A percentile compares a stretch with the other conserved stretches of the same genome.
Conservation (phyloP, 345 rosid genomes). For the Microcos paniculata region DNA sequence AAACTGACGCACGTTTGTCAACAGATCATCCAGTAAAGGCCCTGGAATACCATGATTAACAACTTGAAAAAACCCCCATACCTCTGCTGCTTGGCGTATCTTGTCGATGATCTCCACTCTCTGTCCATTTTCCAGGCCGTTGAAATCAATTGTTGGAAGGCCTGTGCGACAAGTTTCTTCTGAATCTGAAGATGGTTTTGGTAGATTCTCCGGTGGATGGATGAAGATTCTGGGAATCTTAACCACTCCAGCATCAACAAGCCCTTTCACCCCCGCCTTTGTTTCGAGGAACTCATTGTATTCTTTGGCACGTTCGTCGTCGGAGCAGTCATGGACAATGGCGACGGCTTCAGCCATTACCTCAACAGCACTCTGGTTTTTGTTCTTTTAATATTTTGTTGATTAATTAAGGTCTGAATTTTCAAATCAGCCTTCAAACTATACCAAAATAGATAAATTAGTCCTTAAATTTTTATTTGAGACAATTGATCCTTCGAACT, state of each 20-base stretch:
- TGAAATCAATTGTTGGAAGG: slow-evolving; percentile 32
- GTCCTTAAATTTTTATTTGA: too few relatives aligned
- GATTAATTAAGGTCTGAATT: too few relatives aligned
- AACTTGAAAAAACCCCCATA: not conserved
- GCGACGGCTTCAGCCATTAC: not conserved
- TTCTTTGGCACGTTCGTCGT: not conserved
- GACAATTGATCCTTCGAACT: too few relatives aligned
- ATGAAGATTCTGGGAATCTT: slow-evolving; percentile 7
- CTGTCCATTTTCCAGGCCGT: slow-evolving; percentile 11
- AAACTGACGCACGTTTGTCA: not conserved
- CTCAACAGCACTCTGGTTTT: too few relatives aligned
- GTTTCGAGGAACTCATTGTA: not conserved
- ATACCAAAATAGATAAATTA: too few relatives aligned
- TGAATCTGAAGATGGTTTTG: slow-evolving; percentile 2
- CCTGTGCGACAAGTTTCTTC: not conserved
- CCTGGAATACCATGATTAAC: not conserved
- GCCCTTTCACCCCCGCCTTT: slow-evolving; percentile 5
- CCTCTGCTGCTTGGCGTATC: not conserved
- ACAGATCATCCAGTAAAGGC: not conserved
- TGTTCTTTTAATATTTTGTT: too few relatives aligned
- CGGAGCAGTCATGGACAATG: not conserved
- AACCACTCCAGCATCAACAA: not conserved
- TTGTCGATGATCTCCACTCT: not conserved
- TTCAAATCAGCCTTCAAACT: too few relatives aligned
- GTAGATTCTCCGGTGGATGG: slow-evolving; percentile 7